Base-by-base conservation (phyloP, 2,329 filamentous ascomycete genomes). In the Fusarium falciforme region DNA sequence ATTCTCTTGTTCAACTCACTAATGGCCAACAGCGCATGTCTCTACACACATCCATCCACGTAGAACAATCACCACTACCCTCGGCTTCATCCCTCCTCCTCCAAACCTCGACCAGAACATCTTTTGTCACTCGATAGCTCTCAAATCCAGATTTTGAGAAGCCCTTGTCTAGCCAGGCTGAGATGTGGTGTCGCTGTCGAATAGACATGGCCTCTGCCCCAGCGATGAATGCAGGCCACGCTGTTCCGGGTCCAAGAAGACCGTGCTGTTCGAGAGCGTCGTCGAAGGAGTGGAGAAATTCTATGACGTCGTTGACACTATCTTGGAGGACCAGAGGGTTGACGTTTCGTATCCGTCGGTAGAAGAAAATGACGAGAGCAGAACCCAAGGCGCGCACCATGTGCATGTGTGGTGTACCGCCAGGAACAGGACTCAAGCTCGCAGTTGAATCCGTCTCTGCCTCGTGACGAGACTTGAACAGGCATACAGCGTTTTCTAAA, bases 31-130 rank as follows among this genome's bases (percentile, higher is more conserved):
- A 68, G 29, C 58, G 60, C 44, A 76, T 47, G 44, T 69, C 70
- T 40, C 72, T 73, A 63, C 74, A 76, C 3, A 76, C 72, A n/a
- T 76, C 74, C 67, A 76, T 73, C 74, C 74, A 76, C n/a, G 74
- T 76, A 29, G 67, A 74, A 3, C 66, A 61, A 36, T 76, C 72
- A 8, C 55, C 66, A 36, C 52, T 62, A 0, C 70, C 66, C 22
- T 69, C 74, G 1, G 63, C 67, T 22, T 67, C 65, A 59, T 76
- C 74, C n/a, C 74, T 58, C n/a, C 74, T 61, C 58, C 64, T 71
- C 74, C 74, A 76, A 49, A 76, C 70, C 52, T 76, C 74, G 0
- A 52, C 40, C 33, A 76, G 20, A 35, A 76, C 67, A 7, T 76
- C 74, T 12, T 67, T 70, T 0, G 69, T 69, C 3, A 64, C 68